Evolutionary conservation across 345 rosid genomes (phyloP).

Genomic region (Gossypium mustelinum): DNA sequence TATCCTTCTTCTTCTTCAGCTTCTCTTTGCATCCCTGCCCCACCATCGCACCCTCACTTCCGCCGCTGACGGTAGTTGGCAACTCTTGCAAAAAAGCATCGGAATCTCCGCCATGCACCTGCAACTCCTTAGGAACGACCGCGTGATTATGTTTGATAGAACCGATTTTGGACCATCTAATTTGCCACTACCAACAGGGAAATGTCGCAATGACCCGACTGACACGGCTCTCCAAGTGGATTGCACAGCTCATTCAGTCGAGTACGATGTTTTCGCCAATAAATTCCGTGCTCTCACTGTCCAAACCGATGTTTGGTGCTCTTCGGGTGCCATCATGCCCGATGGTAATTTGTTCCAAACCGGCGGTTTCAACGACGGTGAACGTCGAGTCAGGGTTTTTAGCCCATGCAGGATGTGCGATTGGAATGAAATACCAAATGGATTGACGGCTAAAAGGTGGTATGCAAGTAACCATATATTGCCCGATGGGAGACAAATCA

Average conservation of each 20-base stretch:
- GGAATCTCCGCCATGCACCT: constrained; percentile 37
- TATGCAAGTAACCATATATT: not conserved
- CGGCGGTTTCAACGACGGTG: not conserved
- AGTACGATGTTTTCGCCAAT: constrained; percentile 30
- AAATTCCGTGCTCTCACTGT: not conserved
- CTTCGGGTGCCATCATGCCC: not conserved
- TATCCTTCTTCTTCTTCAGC: not conserved
- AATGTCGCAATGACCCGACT: constrained; percentile 18
- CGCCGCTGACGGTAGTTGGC: constrained; percentile 20
- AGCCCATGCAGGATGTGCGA: not conserved
- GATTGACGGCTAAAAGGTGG: not conserved
- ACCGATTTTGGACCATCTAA: constrained; percentile 34
- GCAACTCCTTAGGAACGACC: constrained; percentile 37
- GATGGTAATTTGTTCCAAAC: not conserved
- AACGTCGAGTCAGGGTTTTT: not conserved
- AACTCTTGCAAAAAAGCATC: constrained; percentile 26
- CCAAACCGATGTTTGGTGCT: not conserved
- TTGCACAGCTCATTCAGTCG: not conserved
- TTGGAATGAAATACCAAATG: not conserved
- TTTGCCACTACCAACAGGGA: constrained; percentile 23
- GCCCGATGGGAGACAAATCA: not conserved
- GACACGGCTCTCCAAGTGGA: not conserved
- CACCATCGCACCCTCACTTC: not conserved
- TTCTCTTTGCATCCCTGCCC: not conserved
- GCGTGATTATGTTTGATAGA: constrained; percentile 33